Evolutionary conservation across 257 asterid genomes (phyloP).

Genomic region (Solanum chmielewskii): DNA sequence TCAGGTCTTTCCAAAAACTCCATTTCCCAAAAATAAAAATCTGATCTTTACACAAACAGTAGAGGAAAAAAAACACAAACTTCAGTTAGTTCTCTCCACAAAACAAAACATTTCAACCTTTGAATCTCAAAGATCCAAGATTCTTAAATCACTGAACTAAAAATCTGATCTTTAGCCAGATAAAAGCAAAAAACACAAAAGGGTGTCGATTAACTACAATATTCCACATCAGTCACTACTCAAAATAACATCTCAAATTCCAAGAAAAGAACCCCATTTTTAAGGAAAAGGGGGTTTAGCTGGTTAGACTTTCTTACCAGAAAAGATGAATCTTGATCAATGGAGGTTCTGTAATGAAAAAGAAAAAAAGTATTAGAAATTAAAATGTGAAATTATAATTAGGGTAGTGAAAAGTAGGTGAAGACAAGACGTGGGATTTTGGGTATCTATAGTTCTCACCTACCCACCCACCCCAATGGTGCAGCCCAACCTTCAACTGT

Average conservation of each 20-base stretch:
- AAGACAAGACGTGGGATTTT: neutral
- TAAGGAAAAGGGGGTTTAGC: neutral
- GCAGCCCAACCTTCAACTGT: neutral
- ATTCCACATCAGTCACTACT: neutral
- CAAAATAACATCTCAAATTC: neutral
- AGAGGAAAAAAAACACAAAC: neutral
- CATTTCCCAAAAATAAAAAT: constrained; percentile 23
- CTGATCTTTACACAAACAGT: neutral
- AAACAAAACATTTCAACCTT: neutral
- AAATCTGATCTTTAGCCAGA: neutral
- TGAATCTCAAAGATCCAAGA: neutral
- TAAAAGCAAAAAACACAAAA: neutral
- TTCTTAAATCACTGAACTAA: neutral
- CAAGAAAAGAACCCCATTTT: neutral
- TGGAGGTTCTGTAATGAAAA: neutral
- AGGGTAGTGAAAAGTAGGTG: neutral
- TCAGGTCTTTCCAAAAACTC: constrained; percentile 64
- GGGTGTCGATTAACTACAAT: neutral
- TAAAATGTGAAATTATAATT: neutral
- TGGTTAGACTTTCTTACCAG: neutral
- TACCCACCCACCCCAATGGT: neutral
- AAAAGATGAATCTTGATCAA: neutral
- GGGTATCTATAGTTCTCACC: neutral
- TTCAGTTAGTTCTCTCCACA: neutral
- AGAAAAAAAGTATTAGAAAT: neutral